These are phyloP conservation scores for Botrytis deweyae DNA, from an alignment of 2,329 filamentous ascomycete species.

Conservation along the genomic window DNA sequence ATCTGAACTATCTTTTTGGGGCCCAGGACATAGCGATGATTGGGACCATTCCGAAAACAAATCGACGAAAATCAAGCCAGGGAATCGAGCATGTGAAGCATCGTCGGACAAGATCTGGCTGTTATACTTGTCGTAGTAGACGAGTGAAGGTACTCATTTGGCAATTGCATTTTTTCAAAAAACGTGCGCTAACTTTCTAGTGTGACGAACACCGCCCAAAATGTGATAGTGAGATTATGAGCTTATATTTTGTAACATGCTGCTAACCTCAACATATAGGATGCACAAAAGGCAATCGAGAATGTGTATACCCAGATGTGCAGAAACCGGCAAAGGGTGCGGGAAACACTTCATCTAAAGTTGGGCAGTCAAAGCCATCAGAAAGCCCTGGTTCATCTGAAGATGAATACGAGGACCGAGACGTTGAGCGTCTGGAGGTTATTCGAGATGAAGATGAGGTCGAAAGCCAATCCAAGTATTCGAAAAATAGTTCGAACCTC, in stretches of 20 bases:
- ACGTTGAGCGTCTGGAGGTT: slow-evolving; percentile 49
- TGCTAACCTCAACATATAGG: slow-evolving; percentile 50
- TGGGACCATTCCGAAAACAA: slow-evolving; percentile 33
- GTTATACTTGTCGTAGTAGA: slow-evolving; percentile 85
- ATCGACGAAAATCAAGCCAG: slow-evolving; percentile 36
- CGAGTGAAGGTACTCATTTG: slow-evolving; percentile 68
- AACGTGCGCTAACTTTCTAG: slow-evolving; percentile 48
- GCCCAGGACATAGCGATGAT: slow-evolving; percentile 36
- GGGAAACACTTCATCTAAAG: slow-evolving; percentile 37
- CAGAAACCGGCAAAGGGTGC: slow-evolving; percentile 43
- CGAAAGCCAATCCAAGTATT: slow-evolving; percentile 19
- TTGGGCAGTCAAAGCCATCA: slow-evolving; percentile 36
- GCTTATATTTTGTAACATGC: not conserved
- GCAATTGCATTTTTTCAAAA: not conserved
- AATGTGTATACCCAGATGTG: slow-evolving; percentile 84
- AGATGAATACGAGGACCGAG: slow-evolving; percentile 50
- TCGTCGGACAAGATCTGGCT: slow-evolving; percentile 87
- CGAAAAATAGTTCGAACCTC: slow-evolving; percentile 8
- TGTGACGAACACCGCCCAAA: slow-evolving; percentile 87
- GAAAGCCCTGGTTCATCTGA: slow-evolving; percentile 52
- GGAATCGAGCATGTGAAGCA: slow-evolving; percentile 68
- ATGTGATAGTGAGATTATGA: slow-evolving; percentile 66
- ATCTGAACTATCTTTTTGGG: slow-evolving; percentile 38
- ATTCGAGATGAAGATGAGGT: slow-evolving; percentile 56
- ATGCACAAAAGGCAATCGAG: slow-evolving; percentile 86